Evolutionary conservation across 1,139 yeast genomes (phyloP), one percentile per base, ranked within the genome.

Genomic region (Hansenula anomala): DNA sequence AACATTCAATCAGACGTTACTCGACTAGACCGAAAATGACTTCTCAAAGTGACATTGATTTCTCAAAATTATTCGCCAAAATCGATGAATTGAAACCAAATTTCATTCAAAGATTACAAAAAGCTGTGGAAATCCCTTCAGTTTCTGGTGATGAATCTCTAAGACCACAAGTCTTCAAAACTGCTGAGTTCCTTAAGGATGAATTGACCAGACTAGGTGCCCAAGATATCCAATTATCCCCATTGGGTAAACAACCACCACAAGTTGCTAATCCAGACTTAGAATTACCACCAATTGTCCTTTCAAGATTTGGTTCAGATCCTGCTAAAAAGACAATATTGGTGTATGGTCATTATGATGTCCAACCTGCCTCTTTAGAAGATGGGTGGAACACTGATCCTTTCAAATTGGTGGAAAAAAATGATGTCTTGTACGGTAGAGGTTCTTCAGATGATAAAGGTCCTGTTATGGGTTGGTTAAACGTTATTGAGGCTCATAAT

Each of bases 361-460:
- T 92, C 45, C 99, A 92, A 69, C 99, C 99, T 9, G 99, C 99
- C 15, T 67, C 75, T 36, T 56, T 71, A 46, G 96, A 86, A 54
- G 98, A 92, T 59, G 98, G 99, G 26, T 92, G 99, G 99, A 69
- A 73, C 56, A 76, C 95, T 35, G 96, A 89, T 49, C 99, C 99
- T 11, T 92, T 92, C 65, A 70, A 69, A 41, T 66, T 92, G 58
- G 72, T 74, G 45, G 67, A 67, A 48, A 58, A 64, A 44, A 64
- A 64, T 33, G 70, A 61, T 38, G 72, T 81, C 44, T 69, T 92
- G 56, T 80, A 75, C 55, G 99, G 97, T 38, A 81, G 99, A 66
- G 99, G 99, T 34, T 70, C 96, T 28, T 85, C 97, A 36, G 99
- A 92, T 60, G 99, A 92, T 61, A 92, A 95, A 67, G 99, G 98